Percentiles rank a stretch among this genome's conserved stretches.
phyloP scores from a whole-genome alignment of 352 stramenopile genomes.

The Plasmopara halstedii region DNA sequence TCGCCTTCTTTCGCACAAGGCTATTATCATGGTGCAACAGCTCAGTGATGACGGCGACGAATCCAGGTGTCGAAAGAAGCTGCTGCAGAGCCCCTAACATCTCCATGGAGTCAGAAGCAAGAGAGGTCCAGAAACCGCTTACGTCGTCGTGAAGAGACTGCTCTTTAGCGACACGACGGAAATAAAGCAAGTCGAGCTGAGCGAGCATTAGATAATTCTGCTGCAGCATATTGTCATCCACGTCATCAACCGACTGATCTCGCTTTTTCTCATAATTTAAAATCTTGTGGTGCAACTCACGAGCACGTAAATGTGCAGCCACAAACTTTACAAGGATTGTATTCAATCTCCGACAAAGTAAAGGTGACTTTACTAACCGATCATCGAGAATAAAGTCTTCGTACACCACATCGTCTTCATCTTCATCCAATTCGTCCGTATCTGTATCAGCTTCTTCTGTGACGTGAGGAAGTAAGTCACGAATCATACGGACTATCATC shows the following conservation, averaged over 20 bases:
- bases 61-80: slow-evolving; percentile 76
- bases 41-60: slow-evolving; percentile 79
- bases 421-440: slow-evolving; percentile 64
- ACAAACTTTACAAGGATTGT: slow-evolving; percentile 63
- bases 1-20: slow-evolving; percentile 81
- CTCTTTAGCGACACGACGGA: slow-evolving; percentile 63
- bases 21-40: slow-evolving; percentile 81
- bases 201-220: slow-evolving; percentile 74
- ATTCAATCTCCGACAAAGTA: slow-evolving; percentile 47
- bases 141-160: slow-evolving; percentile 49
- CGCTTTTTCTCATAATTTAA: slow-evolving; percentile 40
- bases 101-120: slow-evolving; percentile 58
- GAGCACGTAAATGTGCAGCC: slow-evolving; percentile 48
- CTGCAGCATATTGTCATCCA: slow-evolving; percentile 47
- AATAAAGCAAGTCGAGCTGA: slow-evolving; percentile 75
- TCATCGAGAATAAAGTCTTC: slow-evolving; percentile 42
- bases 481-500: slow-evolving; percentile 49
- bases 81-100: slow-evolving; percentile 73
- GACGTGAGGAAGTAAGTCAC: slow-evolving; percentile 56
- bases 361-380: slow-evolving; percentile 26
- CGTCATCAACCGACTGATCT: slow-evolving; percentile 28
- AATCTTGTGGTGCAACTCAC: slow-evolving; percentile 69
- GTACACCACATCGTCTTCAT: slow-evolving; percentile 48
- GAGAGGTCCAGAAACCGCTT: slow-evolving; percentile 43
- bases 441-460: slow-evolving; percentile 66